A percentile compares a stretch with the other conserved stretches of the same genome.
Conservation (phyloP, 805 yeast genomes). For the Candida takata region DNA sequence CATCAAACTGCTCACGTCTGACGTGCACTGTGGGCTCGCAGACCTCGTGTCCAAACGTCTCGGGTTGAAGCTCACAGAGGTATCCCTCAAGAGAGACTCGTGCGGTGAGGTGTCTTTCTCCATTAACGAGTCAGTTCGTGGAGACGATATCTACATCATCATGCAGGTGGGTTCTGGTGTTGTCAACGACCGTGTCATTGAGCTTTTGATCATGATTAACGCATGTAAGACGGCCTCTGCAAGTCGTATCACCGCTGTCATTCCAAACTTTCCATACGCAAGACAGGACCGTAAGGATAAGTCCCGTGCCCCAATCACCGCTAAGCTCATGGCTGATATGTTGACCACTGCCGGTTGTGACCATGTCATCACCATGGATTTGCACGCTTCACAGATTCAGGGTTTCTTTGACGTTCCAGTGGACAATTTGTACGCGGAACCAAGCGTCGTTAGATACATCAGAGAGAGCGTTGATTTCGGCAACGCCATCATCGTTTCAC, state of each 20-base stretch:
- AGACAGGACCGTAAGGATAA: conserved; percentile 85
- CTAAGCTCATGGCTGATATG: conserved; percentile 78
- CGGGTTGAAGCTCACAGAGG: conserved; percentile 55
- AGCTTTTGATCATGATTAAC: conserved; percentile 68
- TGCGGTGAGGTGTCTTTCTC: conserved; percentile 71
- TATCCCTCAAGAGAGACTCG: conserved; percentile 57
- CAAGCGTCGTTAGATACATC: conserved; percentile 69
- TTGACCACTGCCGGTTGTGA: conserved; percentile 79
- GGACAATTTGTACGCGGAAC: conserved; percentile 80
- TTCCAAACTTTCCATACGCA: conserved; percentile 84
- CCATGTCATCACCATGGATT: conserved; percentile 81
- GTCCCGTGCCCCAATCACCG: conserved; percentile 79
- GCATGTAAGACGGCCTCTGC: conserved; percentile 83
- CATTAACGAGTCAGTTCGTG: conserved; percentile 77
- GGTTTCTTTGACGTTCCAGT: conserved; percentile 82
- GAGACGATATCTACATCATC: conserved; percentile 74
- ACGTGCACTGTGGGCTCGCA: conserved; percentile 61
- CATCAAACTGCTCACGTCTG: conserved; percentile 61
- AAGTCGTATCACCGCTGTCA: conserved; percentile 72
- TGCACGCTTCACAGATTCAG: conserved; percentile 86
- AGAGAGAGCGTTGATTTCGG: conserved; percentile 50
- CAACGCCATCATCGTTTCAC: conserved; percentile 72
- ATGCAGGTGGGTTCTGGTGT: conserved; percentile 77
- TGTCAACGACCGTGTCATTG: conserved; percentile 69
- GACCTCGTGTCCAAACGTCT: conserved; percentile 59